These are phyloP conservation scores for Ilex aquifolium DNA, from an alignment of 257 asterid genomes.

Conservation along the genomic window DNA sequence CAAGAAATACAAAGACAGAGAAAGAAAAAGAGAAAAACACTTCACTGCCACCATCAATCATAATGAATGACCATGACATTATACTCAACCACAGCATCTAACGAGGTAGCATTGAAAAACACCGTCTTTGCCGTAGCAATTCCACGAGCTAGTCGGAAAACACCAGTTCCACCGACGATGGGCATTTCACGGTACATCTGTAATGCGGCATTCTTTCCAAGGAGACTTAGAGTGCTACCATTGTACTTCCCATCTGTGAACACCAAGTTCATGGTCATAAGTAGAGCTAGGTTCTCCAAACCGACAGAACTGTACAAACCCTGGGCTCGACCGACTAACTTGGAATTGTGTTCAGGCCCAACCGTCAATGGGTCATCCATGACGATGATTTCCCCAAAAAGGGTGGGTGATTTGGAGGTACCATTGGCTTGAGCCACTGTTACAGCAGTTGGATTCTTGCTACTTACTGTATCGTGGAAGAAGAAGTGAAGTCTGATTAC, in stretches of 20 bases:
- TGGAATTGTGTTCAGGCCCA: slow-evolving; percentile 1
- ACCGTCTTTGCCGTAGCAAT: neutral
- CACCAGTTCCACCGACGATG: neutral
- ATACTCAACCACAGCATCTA: neutral
- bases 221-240: neutral
- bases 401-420: neutral
- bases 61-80: neutral
- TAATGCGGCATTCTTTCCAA: neutral
- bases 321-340: neutral
- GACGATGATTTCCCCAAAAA: neutral
- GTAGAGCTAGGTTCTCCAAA: neutral
- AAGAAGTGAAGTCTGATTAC: neutral
- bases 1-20: no score
- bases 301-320: neutral
- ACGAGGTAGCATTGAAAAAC: neutral
- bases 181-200: slow-evolving; percentile 3
- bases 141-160: slow-evolving; percentile 3
- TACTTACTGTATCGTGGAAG: neutral
- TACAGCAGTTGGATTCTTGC: neutral
- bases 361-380: neutral
- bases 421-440: neutral
- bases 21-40: no score
- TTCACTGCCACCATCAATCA: neutral
- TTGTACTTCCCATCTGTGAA: neutral
- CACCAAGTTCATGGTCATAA: neutral